Base-by-base conservation (phyloP, 495 filamentous ascomycete genomes). In the Aspergillus bridgeri region DNA sequence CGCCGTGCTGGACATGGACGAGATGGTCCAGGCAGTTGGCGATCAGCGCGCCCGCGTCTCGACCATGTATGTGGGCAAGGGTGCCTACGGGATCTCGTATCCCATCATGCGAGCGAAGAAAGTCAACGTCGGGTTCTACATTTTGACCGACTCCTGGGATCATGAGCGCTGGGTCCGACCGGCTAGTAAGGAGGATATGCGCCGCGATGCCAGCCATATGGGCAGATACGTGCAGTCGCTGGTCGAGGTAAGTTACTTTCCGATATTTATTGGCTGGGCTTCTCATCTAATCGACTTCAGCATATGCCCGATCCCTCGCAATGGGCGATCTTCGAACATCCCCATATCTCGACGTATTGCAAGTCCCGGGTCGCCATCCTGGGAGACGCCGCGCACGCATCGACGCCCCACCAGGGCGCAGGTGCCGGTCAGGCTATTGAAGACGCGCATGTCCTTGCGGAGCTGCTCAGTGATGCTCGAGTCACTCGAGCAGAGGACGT, bases 361-460 rank as follows among this genome's bases (percentile, higher is more conserved):
- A 79, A 78, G 27, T 80, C 78, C 2, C 74, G 77, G 0, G 61
- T 89, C 0, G 81, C 79, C 6, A 72, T 90, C 2, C 69, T 88
- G 0, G 87, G 88, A 1, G 87, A 90, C 60, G 87, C 87, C 0
- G 87, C 87, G 0, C 88, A 90, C 59, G 86, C 87, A 0, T 79
- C 80, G 0, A 88, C 86, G 3, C 88, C 87, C 0, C 86, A 89
- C 62, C 85, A 89, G 60, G 87, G 86, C 8, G 77, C 86, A 2
- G 87, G 87, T 0, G 86, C 86, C 0, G 86, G 87, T 0, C 81
- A 86, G 70, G 83, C 84, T 3, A 81, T 90, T 29, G 87, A 90
- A 63, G 87, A 90, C 69, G 81, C 84, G 6, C 79, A 79, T 48
- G 75, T 88, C 13, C 69, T 90, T 1, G 73, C 79, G 13, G 73